Evolutionary conservation across 345 rosid species (phyloP).

Genomic region (Brassica nigra): DNA sequence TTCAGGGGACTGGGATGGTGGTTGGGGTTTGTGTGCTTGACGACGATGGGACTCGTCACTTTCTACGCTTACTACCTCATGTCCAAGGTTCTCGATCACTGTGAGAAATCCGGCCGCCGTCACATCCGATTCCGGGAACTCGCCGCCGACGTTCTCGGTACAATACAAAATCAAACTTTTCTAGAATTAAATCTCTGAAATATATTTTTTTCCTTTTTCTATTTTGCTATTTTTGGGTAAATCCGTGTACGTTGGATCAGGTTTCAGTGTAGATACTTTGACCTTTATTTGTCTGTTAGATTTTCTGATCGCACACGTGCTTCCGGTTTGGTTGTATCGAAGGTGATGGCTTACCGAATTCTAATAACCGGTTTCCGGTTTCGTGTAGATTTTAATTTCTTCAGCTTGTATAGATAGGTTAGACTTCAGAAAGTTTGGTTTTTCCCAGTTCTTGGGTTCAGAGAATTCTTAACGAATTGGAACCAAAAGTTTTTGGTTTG

Average conservation of each 20-base stretch:
- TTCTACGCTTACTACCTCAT: constrained; percentile 86
- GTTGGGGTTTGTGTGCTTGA: constrained; percentile 66
- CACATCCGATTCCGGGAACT: constrained; percentile 96
- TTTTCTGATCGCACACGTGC: constrained; percentile 19
- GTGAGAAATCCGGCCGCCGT: constrained; percentile 92
- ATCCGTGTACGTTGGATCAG: constrained; percentile 22
- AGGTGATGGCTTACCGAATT: neutral
- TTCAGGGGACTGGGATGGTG: constrained; percentile 91
- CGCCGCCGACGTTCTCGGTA: constrained; percentile 94
- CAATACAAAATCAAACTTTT: neutral
- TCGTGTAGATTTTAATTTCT: neutral
- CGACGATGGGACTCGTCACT: constrained; percentile 85
- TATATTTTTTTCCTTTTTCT: neutral
- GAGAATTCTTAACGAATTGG: neutral
- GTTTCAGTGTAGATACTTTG: constrained; percentile 25
- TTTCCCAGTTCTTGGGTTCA: neutral
- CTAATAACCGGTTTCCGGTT: constrained; percentile 8
- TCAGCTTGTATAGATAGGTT: neutral
- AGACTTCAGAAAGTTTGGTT: neutral
- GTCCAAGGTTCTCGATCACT: constrained; percentile 89
- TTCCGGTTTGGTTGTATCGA: neutral
- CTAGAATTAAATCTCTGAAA: neutral
- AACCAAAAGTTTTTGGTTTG: neutral
- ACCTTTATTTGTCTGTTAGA: constrained; percentile 2
- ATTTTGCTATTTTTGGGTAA: neutral